phyloP scores from a whole-genome alignment of 2,329 filamentous ascomycete genomes.

The Myriosclerotinia scirpicola region DNA sequence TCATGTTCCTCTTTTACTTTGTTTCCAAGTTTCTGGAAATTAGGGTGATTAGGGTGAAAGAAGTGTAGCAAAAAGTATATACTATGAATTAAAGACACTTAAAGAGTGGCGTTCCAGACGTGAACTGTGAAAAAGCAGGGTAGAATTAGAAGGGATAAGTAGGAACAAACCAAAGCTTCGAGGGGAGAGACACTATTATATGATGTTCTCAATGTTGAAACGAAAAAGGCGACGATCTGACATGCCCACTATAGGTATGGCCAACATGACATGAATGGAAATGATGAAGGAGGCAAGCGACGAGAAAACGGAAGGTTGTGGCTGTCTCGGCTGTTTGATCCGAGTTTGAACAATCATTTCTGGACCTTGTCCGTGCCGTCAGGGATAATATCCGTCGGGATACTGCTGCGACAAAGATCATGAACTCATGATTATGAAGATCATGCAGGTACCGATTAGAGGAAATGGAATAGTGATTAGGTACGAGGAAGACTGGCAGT shows the following conservation, averaged over 20 bases:
- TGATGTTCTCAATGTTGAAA: not conserved
- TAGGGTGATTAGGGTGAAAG: not conserved
- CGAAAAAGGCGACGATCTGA: not conserved
- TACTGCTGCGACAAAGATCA: constrained; percentile 2
- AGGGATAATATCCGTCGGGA: not conserved
- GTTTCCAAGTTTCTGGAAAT: not conserved
- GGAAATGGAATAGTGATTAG: not conserved
- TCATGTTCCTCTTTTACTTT: not conserved
- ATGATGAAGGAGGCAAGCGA: not conserved
- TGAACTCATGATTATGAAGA: not conserved
- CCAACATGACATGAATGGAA: not conserved
- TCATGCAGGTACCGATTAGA: not conserved
- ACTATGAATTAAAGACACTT: not conserved
- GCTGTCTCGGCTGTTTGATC: not conserved
- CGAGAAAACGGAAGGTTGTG: not conserved
- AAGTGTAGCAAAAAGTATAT: not conserved
- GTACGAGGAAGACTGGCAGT: not conserved
- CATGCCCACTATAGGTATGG: not conserved
- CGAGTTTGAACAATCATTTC: not conserved
- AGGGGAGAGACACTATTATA: not conserved
- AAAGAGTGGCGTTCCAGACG: constrained; percentile 15
- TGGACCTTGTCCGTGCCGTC: not conserved
- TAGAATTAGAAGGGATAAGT: too few species aligned
- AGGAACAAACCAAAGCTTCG: too few species aligned
- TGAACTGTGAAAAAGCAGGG: not conserved